A percentile compares a stretch with the other conserved stretches of the same genome.
phyloP scores from a whole-genome alignment of 1,284 basidiomycete species.

The Heterobasidion parviporum region DNA sequence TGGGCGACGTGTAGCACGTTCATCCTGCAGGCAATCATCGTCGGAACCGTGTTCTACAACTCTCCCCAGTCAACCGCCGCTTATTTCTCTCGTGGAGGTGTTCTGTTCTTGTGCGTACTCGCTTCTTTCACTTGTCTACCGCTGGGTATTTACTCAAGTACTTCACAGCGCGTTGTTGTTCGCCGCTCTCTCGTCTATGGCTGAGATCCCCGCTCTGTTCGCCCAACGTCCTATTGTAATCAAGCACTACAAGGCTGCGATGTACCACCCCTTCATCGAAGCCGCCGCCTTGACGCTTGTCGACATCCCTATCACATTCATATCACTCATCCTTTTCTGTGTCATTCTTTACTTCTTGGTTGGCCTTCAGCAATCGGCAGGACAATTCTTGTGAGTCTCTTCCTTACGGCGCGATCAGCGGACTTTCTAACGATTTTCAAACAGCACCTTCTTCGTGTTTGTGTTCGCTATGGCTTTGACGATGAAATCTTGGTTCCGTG shows the following conservation, averaged over 20 bases:
- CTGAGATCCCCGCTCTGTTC: slow-evolving; percentile 71
- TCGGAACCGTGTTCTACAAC: slow-evolving; percentile 71
- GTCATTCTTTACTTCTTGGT: slow-evolving; percentile 63
- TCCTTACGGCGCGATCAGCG: neutral
- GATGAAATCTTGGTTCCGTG: slow-evolving; percentile 58
- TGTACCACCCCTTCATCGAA: slow-evolving; percentile 63
- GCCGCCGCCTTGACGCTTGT: slow-evolving; percentile 63
- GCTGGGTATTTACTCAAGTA: neutral
- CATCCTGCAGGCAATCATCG: slow-evolving; percentile 61
- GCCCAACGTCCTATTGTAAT: slow-evolving; percentile 66
- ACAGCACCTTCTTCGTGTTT: slow-evolving; percentile 46
- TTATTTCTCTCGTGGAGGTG: slow-evolving; percentile 77
- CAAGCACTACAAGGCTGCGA: slow-evolving; percentile 47
- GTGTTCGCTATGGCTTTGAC: slow-evolving; percentile 41
- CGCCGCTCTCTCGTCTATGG: slow-evolving; percentile 46
- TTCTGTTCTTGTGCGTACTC: slow-evolving; percentile 53
- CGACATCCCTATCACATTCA: slow-evolving; percentile 58
- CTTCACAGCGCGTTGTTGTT: slow-evolving; percentile 41
- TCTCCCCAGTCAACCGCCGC: slow-evolving; percentile 53
- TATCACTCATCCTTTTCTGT: slow-evolving; percentile 39
- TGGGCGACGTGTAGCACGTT: slow-evolving; percentile 26
- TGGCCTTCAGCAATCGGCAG: slow-evolving; percentile 40
- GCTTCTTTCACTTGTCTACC: slow-evolving; percentile 1
- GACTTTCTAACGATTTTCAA: neutral
- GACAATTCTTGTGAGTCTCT: slow-evolving; percentile 51